Evolutionary conservation across 331 rosid species (phyloP), one percentile per base, ranked within the genome.

Genomic region (Prunus yedoensis): DNA sequence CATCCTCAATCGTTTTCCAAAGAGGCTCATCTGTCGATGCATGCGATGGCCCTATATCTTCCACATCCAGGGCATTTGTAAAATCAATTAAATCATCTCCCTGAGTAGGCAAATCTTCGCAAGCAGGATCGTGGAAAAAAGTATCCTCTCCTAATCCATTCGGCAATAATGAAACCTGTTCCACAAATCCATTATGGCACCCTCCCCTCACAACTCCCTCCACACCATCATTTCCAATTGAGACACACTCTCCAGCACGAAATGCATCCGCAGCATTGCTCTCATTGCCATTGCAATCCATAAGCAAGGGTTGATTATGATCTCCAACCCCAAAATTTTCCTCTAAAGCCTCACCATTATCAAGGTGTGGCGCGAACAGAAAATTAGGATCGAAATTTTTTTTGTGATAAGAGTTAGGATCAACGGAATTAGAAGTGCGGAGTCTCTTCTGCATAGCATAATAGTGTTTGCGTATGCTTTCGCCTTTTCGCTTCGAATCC

Each of bases 1-100:
- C 79, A 73, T 88, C 92, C 84, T 89, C 94, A 46, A 83, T 83
- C 3, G 85, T 78, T 78, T 86, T 87, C 94, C 91, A 85, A 38
- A 84, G 71, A 78, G 90, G 87, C 17, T 71, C 59, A 25, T 86
- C 92, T 35, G 83, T 54, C 45, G 38, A 54, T 23, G 57, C 82
- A 84, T 84, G 82, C 43, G 80, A 83, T 6, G 82, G 60, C 67
- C 85, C 89, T 58, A 73, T 66, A 46, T 77, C 89, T 70, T 54
- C 90, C n/a, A 65, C 47, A 43, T 78, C 87, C 2, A 68, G 41
- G 18, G 80, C 75, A 78, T 82, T 78, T 73, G 72, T 73, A 61
- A 53, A 86, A 60, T 66, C 83, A 83, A 79, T 77, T 60, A 75
- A 43, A 80, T 65, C 77, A 79, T 84, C 79, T 35, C 73, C 79